These are phyloP conservation scores for Olyra latifolia DNA, from an alignment of 176 grass and related monocot species.

Conservation along the genomic window DNA sequence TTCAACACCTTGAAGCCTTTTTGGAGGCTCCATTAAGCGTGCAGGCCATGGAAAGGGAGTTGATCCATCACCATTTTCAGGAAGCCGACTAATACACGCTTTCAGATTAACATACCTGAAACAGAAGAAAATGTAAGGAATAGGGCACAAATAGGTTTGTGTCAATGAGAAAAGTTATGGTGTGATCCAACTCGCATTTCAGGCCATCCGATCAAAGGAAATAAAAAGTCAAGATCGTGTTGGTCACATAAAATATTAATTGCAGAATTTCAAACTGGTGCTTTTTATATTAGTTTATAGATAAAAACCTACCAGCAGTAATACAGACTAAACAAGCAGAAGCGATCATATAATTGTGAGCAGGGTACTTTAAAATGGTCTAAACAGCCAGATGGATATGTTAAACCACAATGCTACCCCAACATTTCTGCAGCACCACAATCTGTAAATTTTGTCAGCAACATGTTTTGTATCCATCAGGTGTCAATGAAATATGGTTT, in stretches of 20 bases:
- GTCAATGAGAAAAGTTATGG: not conserved
- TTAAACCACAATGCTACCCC: not conserved
- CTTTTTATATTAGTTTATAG: too few relatives aligned
- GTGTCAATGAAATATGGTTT: not conserved
- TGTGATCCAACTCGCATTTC: too few relatives aligned
- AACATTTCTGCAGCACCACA: not conserved
- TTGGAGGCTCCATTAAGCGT: slow-evolving; percentile 68
- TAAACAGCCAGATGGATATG: not conserved
- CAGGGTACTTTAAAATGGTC: not conserved
- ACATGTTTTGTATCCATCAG: not conserved
- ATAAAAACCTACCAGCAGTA: slow-evolving; percentile 19
- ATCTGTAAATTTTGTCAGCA: not conserved
- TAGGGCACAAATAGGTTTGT: not conserved
- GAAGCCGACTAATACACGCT: slow-evolving; percentile 75
- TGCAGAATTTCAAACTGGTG: too few relatives aligned
- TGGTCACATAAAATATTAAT: too few relatives aligned
- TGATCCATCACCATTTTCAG: slow-evolving; percentile 62
- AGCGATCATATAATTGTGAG: not conserved
- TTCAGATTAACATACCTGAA: slow-evolving; percentile 85
- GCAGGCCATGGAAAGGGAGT: slow-evolving; percentile 60
- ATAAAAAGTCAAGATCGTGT: too few relatives aligned
- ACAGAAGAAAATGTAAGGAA: not conserved
- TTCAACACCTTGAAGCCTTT: slow-evolving; percentile 77
- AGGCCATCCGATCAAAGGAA: too few relatives aligned
- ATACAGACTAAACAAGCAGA: not conserved